Conservation (phyloP, 1,284 basidiomycete species). For the Kalmanozyma brasiliensis region DNA sequence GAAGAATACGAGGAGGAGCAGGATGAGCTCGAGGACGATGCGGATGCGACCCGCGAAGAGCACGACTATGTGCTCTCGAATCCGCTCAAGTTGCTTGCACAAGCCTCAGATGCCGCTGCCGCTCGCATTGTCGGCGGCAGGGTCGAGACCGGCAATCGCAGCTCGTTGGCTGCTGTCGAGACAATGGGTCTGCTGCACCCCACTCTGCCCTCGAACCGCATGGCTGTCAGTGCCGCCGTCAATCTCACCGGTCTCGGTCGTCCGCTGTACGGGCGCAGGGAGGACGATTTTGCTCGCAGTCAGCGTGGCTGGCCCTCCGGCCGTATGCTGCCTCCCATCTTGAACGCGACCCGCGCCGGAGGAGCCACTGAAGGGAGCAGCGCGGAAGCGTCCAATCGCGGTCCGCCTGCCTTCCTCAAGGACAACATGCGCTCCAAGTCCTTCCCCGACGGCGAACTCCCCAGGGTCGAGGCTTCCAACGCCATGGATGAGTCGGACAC, state of each 20-base stretch:
- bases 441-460: constrained; percentile 41
- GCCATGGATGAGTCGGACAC: constrained; percentile 24
- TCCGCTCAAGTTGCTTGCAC: constrained; percentile 55
- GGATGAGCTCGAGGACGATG: constrained; percentile 54
- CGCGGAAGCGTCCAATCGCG: constrained; percentile 7
- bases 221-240: constrained; percentile 46
- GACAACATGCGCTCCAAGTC: constrained; percentile 40
- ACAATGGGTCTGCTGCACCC: constrained; percentile 56
- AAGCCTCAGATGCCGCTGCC: constrained; percentile 56
- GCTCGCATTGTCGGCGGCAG: constrained; percentile 41
- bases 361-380: not conserved
- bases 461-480: constrained; percentile 22
- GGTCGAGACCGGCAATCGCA: constrained; percentile 34
- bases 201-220: constrained; percentile 32
- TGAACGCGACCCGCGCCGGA: constrained; percentile 17
- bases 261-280: constrained; percentile 33
- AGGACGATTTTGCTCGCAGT: constrained; percentile 20
- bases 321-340: constrained; percentile 39
- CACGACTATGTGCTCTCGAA: constrained; percentile 57
- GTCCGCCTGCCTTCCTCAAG: constrained; percentile 34
- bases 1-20: constrained; percentile 55
- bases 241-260: constrained; percentile 43
- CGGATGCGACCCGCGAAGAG: constrained; percentile 45
- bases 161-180: constrained; percentile 45
- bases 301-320: constrained; percentile 35